Base-by-base conservation (phyloP, 2,329 filamentous ascomycete genomes). In the Diaporthe sp. region DNA sequence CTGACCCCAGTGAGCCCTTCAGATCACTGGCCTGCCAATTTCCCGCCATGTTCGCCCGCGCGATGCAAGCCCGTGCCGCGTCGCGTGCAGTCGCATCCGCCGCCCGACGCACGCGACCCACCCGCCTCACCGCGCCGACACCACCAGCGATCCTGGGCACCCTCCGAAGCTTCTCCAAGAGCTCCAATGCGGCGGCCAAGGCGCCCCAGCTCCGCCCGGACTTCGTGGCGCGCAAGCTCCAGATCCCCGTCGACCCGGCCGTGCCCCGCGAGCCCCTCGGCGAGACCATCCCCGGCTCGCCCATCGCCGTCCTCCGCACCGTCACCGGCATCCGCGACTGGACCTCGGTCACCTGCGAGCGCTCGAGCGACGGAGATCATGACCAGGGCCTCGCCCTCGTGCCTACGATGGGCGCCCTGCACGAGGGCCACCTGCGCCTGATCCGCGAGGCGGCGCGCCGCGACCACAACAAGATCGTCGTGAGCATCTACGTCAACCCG, bases 381-480 rank as follows among this genome's bases (percentile, higher is more conserved):
- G 88, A 92, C 80, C 90, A 93, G 79, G 91, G 93, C 58, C 92
- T 99, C 74, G 95, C 94, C 75, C 91, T 99, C 38, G 95, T 99
- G 47, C 97, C 97, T 1, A 99, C 97, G 42, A 98, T 99, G 97
- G 97, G 97, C 77, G 97, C 97, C 67, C 89, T 99, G n/a, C 97
- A 99, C 84, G 90, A 92, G 72, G 97, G 97, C 54, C 97, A 99
- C 84, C 85, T 98, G 69, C 94, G 94, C 4, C 89, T 99, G 30
- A 93, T 98, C 80, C 93, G 95, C 75, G 90, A 92, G 78, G 97
- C 97, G 4, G 96, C 96, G 1, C 33, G 38, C n/a, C 87, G 88
- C 64, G 95, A 97, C 80, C 97, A 95, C 85, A 93, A 94, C 77
- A 90, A 95, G 79, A 94, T 98, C 73, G 92, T 98, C 76, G 94